Conservation (phyloP, 345 rosid genomes). For the Melastoma malabathricum region DNA sequence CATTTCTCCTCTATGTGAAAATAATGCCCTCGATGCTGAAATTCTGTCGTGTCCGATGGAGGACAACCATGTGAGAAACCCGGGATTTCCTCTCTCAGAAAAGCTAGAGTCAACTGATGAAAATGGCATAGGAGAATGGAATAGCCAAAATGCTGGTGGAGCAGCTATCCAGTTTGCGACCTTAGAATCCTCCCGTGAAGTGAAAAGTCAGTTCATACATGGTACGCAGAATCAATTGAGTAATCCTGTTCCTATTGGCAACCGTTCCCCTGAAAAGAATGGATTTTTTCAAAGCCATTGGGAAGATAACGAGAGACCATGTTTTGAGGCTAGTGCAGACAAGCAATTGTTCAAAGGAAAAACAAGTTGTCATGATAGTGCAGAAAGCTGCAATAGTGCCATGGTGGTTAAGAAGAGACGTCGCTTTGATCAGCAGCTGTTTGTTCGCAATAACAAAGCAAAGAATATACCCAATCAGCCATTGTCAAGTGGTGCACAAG, state of each 20-base stretch:
- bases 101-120: constrained; percentile 51
- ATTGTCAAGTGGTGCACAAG: constrained; percentile 43
- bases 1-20: constrained; percentile 10
- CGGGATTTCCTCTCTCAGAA: constrained; percentile 12
- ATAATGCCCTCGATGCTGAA: constrained; percentile 5
- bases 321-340: constrained; percentile 36
- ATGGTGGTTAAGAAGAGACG: constrained; percentile 34
- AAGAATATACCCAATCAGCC: constrained; percentile 30
- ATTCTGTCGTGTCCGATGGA: background rate
- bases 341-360: constrained; percentile 27
- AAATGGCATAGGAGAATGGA: constrained; percentile 24
- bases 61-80: constrained; percentile 3
- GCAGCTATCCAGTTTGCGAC: constrained; percentile 13
- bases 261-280: constrained; percentile 21
- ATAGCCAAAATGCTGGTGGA: constrained; percentile 12
- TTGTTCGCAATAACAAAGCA: constrained; percentile 42
- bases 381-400: constrained; percentile 68
- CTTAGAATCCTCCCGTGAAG: constrained; percentile 18
- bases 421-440: constrained; percentile 40
- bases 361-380: constrained; percentile 66
- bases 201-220: constrained; percentile 10
- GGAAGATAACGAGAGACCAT: constrained; percentile 53
- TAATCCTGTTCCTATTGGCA: constrained; percentile 10
- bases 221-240: too few relatives aligned
- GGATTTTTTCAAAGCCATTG: constrained; percentile 13